Percentiles rank a stretch among this genome's conserved stretches.
These are phyloP conservation scores for Medicago lupulina DNA, from an alignment of 306 rosid genomes.

Conservation along the genomic window DNA sequence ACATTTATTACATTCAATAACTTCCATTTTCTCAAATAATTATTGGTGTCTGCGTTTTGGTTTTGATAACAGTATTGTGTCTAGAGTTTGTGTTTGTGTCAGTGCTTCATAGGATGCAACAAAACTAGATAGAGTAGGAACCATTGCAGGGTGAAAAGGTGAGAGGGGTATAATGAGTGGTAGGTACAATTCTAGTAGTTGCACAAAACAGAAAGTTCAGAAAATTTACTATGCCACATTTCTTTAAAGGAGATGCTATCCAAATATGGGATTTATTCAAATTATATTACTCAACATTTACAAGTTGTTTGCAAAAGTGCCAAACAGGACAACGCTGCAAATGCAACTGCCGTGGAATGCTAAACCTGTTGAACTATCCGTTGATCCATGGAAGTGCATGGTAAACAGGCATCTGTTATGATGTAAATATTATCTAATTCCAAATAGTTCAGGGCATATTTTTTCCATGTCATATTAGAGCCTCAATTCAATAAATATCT, in stretches of 20 bases:
- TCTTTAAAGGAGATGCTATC: background rate
- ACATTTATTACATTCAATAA: background rate
- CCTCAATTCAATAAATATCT: slow-evolving; percentile 7
- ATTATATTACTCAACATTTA: background rate
- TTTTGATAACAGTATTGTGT: background rate
- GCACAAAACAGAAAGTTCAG: background rate
- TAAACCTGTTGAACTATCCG: background rate
- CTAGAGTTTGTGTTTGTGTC: background rate
- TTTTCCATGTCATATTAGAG: background rate
- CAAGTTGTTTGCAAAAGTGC: slow-evolving; percentile 4
- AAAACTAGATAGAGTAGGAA: background rate
- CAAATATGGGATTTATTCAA: background rate
- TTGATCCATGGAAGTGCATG: background rate
- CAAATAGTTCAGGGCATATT: background rate
- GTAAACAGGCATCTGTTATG: background rate
- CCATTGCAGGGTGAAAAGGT: background rate
- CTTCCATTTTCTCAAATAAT: background rate
- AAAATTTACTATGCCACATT: slow-evolving; percentile 1
- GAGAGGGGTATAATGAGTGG: background rate
- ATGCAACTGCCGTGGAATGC: background rate
- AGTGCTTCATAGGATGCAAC: slow-evolving; percentile 4
- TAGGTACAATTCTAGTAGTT: slow-evolving; percentile 4
- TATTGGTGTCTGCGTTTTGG: background rate
- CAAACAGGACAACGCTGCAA: background rate
- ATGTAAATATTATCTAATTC: background rate